phyloP scores from a whole-genome alignment of 352 stramenopile genomes.

The Phytophthora constricta region DNA sequence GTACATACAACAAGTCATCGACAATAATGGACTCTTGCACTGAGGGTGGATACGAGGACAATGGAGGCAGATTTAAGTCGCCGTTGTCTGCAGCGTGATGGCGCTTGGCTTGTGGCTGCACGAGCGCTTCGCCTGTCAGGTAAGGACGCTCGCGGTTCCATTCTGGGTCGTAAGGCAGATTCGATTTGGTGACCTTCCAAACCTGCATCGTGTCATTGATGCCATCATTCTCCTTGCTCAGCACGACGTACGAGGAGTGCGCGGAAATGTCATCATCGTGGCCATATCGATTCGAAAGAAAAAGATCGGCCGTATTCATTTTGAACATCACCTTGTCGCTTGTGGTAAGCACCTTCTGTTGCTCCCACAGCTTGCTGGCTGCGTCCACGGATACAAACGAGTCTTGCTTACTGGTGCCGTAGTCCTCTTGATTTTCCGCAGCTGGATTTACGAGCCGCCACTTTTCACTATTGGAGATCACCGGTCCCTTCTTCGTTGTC shows the following conservation, averaged over 20 bases:
- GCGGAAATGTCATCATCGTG: slow-evolving; percentile 13
- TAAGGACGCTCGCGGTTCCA: slow-evolving; percentile 88
- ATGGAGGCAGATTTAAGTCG: slow-evolving; percentile 58
- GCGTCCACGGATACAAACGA: slow-evolving; percentile 50
- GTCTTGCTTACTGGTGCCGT: slow-evolving; percentile 37
- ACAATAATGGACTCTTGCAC: slow-evolving; percentile 85
- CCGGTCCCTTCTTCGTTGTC: slow-evolving; percentile 73
- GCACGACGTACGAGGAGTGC: slow-evolving; percentile 33
- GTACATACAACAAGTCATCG: slow-evolving; percentile 83
- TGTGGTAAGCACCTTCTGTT: slow-evolving; percentile 68
- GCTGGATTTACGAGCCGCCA: slow-evolving; percentile 76
- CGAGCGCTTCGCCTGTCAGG: slow-evolving; percentile 73
- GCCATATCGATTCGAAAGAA: slow-evolving; percentile 48
- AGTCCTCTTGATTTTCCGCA: slow-evolving; percentile 27
- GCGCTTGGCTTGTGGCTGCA: slow-evolving; percentile 56
- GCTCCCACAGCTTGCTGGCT: slow-evolving; percentile 53
- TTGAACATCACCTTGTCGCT: slow-evolving; percentile 82
- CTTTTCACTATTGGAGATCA: slow-evolving; percentile 83
- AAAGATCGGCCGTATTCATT: slow-evolving; percentile 66
- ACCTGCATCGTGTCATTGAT: slow-evolving; percentile 63
- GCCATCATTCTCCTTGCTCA: slow-evolving; percentile 59
- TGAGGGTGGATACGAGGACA: slow-evolving; percentile 78
- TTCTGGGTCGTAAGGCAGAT: slow-evolving; percentile 82
- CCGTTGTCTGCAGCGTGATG: slow-evolving; percentile 46
- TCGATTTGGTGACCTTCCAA: slow-evolving; percentile 89